Evolutionary conservation across 1,284 basidiomycete species (phyloP).

Genomic region (Apiotrichum akiyoshidainum): DNA sequence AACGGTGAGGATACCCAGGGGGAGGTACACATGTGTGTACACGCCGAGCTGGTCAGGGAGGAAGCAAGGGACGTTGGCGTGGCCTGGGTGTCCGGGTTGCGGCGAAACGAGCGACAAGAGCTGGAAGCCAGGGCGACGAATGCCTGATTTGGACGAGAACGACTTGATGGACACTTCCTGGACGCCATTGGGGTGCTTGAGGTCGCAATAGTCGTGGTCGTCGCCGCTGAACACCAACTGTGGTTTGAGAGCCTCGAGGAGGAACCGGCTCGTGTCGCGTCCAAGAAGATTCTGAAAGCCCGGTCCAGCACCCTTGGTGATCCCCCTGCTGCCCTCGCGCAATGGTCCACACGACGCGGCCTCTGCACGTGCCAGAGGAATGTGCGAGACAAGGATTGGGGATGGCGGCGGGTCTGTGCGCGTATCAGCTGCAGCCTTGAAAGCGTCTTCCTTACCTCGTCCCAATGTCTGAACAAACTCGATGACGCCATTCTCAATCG

Average conservation of each 20-base stretch:
- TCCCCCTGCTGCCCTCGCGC: conserved; percentile 64
- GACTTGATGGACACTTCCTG: conserved; percentile 77
- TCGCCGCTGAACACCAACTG: conserved; percentile 68
- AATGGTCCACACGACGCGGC: conserved; percentile 68
- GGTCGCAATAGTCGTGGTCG: conserved; percentile 84
- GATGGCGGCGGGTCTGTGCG: conserved; percentile 42
- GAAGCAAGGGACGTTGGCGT: conserved; percentile 61
- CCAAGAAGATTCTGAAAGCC: conserved; percentile 79
- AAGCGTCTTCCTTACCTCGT: conserved; percentile 49
- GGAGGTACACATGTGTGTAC: conserved; percentile 60
- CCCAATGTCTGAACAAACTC: conserved; percentile 66
- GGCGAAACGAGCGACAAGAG: conserved; percentile 68
- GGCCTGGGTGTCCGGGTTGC: conserved; percentile 40
- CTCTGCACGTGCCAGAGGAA: conserved; percentile 71
- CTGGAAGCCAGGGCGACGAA: conserved; percentile 76
- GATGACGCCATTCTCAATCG: conserved; percentile 60
- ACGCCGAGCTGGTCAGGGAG: conserved; percentile 67
- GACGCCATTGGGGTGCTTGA: conserved; percentile 57
- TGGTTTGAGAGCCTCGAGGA: conserved; percentile 66
- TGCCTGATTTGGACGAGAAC: conserved; percentile 73
- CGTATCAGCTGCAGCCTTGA: conserved; percentile 2
- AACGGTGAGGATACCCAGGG: conserved; percentile 55
- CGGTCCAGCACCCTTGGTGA: conserved; percentile 68
- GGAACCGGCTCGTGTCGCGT: conserved; percentile 65
- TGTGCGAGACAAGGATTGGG: conserved; percentile 71